These are phyloP conservation scores for Scheffersomyces stambukii DNA, from an alignment of 1,139 yeast species.

Conservation along the genomic window DNA sequence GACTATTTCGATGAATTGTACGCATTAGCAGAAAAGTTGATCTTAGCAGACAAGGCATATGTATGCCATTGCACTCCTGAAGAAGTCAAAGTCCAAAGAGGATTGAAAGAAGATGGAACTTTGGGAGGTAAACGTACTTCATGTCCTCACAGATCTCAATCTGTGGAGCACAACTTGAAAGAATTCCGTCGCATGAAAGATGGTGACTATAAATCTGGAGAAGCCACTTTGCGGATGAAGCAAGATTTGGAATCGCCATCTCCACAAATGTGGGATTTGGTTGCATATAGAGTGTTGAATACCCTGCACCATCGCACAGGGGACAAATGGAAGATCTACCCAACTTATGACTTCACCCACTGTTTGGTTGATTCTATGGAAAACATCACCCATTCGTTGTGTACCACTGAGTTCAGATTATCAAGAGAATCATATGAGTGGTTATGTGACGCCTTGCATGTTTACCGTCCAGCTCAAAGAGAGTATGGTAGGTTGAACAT, in stretches of 20 bases:
- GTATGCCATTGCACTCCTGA: slow-evolving; percentile 94
- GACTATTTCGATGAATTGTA: slow-evolving; percentile 91
- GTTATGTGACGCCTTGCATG: slow-evolving; percentile 94
- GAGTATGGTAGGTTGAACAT: slow-evolving; percentile 96
- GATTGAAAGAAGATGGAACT: slow-evolving; percentile 85
- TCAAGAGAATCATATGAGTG: slow-evolving; percentile 96
- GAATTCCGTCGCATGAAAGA: slow-evolving; percentile 90
- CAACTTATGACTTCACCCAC: slow-evolving; percentile 98
- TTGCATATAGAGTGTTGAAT: slow-evolving; percentile 93
- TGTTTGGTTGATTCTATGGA: slow-evolving; percentile 97
- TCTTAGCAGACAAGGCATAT: slow-evolving; percentile 68
- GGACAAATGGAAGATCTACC: slow-evolving; percentile 94
- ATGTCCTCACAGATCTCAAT: slow-evolving; percentile 68
- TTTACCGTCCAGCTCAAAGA: slow-evolving; percentile 97
- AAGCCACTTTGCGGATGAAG: slow-evolving; percentile 94
- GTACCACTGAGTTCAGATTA: slow-evolving; percentile 90
- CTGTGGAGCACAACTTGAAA: slow-evolving; percentile 67
- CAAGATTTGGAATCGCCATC: slow-evolving; percentile 88
- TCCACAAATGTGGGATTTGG: slow-evolving; percentile 99
- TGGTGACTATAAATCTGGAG: slow-evolving; percentile 84
- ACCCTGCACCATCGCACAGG: slow-evolving; percentile 97
- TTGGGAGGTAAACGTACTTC: slow-evolving; percentile 89
- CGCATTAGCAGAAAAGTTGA: slow-evolving; percentile 78
- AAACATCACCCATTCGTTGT: slow-evolving; percentile 89
- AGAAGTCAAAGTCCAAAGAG: slow-evolving; percentile 85